Conservation (phyloP, 495 filamentous ascomycete species). For the Choiromyces venosus region DNA sequence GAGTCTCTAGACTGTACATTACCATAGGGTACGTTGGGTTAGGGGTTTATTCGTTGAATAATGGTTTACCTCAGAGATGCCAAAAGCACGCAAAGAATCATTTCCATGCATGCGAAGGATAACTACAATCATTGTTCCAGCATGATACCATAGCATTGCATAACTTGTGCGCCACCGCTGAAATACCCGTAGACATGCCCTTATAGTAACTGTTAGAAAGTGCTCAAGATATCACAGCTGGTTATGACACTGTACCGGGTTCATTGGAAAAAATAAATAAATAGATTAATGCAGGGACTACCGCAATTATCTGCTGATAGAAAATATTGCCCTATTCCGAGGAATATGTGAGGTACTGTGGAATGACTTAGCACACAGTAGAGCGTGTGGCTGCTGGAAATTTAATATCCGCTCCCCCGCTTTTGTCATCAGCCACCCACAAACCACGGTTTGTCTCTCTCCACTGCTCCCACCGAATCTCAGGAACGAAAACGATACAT, state of each 20-base stretch:
- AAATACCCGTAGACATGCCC: not conserved
- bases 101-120: not conserved
- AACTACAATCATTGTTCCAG: not conserved
- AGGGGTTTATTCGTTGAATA: too few species aligned
- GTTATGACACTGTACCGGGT: not conserved
- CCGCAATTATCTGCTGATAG: not conserved
- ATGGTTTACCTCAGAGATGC: not conserved
- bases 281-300: not conserved
- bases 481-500: not conserved
- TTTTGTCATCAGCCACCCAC: not conserved
- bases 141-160: not conserved
- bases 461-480: not conserved
- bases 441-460: not conserved
- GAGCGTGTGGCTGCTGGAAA: too few species aligned
- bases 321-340: not conserved
- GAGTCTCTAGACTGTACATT: too few species aligned
- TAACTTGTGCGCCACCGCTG: not conserved
- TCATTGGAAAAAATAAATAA: not conserved
- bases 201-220: not conserved
- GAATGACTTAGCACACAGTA: not conserved
- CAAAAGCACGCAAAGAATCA: not conserved
- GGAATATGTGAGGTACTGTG: not conserved
- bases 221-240: not conserved
- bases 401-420: not conserved
- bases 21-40: too few species aligned